Base-by-base conservation (phyloP, 2,329 filamentous ascomycete species). In the Penicillium crustosum region DNA sequence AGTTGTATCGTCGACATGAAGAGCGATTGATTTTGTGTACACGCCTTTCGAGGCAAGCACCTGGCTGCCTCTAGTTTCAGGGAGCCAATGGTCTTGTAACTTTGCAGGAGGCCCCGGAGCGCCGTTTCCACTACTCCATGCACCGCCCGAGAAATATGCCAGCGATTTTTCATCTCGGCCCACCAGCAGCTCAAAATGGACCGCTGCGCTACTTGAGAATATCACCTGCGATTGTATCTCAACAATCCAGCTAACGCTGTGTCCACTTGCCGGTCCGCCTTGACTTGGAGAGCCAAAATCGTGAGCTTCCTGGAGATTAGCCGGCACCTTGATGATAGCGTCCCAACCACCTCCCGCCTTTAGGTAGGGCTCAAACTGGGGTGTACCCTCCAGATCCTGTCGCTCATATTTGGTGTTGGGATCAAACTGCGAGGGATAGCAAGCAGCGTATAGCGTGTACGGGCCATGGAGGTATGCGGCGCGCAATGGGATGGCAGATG, bases 401-500 rank as follows among this genome's bases (percentile, higher is more conserved):
- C 88, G 82, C 57, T 87, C 84, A 66, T 89, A 87, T 72, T 91
- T 92, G 64, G 82, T 80, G 75, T 96, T 92, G 2, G 93, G 91
- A 68, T 93, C 84, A 78, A 94, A 97, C 47, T 82, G 85, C 17
- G 89, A 83, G 0, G 93, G 91, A 68, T 95, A 96, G 25, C 92
- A 90, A 51, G 93, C 87, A 49, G 93, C 89, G 68, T 91, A 92
- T 38, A 97, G 83, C 0, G 88, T 95, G 73, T 99, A 99, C 1
- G 94, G 94, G 0, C 94, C 94, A 77, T 97, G 94, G 53, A 99
- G 88, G 73, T 97, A 99, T 56, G 94, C 94, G 53, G 94, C 94
- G 70, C 94, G 90, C 39, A 97, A 81, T 17, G 94, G 90, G 63
- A 96, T 90, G 57, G 91, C 89, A 39, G 90, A 94, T 10, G 90